Percentiles rank a stretch among this genome's conserved stretches.
phyloP scores from a whole-genome alignment of 805 yeast species.

The Candida tibetensis region DNA sequence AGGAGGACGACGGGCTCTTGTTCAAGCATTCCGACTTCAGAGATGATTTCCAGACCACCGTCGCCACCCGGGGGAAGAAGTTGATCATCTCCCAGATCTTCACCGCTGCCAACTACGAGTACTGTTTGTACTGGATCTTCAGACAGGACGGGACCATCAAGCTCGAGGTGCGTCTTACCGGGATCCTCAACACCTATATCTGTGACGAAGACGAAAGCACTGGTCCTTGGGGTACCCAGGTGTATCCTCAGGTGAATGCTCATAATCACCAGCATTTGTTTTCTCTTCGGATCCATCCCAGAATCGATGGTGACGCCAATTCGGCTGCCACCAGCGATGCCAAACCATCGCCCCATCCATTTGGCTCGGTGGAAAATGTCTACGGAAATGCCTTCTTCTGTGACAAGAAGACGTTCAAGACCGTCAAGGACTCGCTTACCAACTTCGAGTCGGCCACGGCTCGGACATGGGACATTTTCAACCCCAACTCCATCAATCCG shows the following conservation, averaged over 20 bases:
- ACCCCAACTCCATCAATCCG: constrained; percentile 63
- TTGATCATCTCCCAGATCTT: constrained; percentile 76
- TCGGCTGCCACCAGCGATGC: constrained; percentile 71
- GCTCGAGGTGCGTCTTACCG: constrained; percentile 75
- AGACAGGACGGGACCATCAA: constrained; percentile 83
- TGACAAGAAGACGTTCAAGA: constrained; percentile 63
- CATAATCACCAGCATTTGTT: constrained; percentile 87
- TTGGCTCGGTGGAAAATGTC: constrained; percentile 67
- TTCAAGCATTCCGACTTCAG: constrained; percentile 84
- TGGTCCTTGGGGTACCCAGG: constrained; percentile 79
- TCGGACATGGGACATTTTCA: constrained; percentile 76
- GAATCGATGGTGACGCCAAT: constrained; percentile 77
- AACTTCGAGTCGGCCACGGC: constrained; percentile 59
- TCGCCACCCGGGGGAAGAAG: constrained; percentile 72
- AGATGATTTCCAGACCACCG: constrained; percentile 71
- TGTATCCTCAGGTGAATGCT: constrained; percentile 77
- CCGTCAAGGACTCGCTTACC: constrained; percentile 64
- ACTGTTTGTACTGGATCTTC: constrained; percentile 79
- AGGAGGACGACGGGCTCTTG: constrained; percentile 78
- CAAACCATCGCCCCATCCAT: constrained; percentile 51
- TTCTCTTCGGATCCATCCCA: constrained; percentile 73
- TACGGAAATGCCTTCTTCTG: constrained; percentile 77
- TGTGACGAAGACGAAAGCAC: constrained; percentile 62
- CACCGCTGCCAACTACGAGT: constrained; percentile 85
- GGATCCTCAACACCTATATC: constrained; percentile 73